Conservation (phyloP, 1,284 basidiomycete species). For the Takashimella tepidaria region DNA sequence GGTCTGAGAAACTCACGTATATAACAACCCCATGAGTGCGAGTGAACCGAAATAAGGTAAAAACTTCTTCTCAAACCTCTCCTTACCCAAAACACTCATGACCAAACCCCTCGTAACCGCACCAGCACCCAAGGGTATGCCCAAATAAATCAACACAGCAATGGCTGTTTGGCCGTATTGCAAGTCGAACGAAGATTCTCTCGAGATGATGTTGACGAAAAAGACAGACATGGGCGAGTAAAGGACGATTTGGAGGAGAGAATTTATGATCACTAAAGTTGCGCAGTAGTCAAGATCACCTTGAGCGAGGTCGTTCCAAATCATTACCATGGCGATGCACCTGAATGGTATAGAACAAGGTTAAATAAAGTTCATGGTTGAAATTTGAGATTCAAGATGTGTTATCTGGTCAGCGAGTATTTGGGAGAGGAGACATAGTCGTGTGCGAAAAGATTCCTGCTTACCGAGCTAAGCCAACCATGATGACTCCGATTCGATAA, state of each 20-base stretch:
- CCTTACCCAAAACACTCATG: conserved; percentile 51
- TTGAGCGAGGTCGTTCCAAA: conserved; percentile 74
- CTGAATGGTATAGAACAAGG: conserved; percentile 4
- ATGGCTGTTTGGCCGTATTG: conserved; percentile 66
- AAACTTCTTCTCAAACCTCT: conserved; percentile 57
- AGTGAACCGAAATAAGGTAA: conserved; percentile 65
- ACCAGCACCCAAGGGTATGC: conserved; percentile 64
- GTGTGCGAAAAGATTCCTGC: no score
- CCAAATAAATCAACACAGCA: conserved; percentile 66
- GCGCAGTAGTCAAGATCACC: conserved; percentile 76
- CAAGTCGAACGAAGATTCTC: conserved; percentile 51
- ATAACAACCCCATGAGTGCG: conserved; percentile 66
- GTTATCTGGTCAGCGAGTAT: no score
- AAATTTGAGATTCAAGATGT: neutral
- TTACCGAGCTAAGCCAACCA: conserved; percentile 57
- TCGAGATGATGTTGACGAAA: conserved; percentile 69
- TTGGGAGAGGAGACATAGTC: neutral
- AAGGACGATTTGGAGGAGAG: conserved; percentile 66
- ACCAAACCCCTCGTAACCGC: conserved; percentile 61
- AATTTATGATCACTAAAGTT: conserved; percentile 56
- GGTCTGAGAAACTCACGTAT: conserved; percentile 22
- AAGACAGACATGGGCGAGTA: conserved; percentile 71
- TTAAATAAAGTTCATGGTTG: conserved; percentile 36
- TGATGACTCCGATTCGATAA: conserved; percentile 54
- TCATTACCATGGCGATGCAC: conserved; percentile 70